Percentiles rank a stretch among this genome's conserved stretches.
Conservation (phyloP, 345 rosid species). For the Gossypioides kirkii region DNA sequence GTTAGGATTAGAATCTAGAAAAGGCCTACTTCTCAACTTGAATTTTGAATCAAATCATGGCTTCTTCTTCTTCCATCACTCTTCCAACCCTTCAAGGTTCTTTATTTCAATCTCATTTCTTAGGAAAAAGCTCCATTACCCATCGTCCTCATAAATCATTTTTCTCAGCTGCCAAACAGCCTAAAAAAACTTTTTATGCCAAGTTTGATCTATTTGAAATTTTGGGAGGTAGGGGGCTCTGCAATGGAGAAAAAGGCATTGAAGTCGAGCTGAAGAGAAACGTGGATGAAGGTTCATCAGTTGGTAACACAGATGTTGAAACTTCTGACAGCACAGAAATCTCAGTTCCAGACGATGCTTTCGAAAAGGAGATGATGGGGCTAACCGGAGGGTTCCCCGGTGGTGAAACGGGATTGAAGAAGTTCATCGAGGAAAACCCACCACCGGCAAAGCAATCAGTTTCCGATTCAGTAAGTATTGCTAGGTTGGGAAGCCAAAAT, state of each 20-base stretch:
- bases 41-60: conserved; percentile 26
- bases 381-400: conserved; percentile 90
- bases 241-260: conserved; percentile 71
- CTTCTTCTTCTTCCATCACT: conserved; percentile 54
- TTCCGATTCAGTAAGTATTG: not conserved
- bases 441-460: not conserved
- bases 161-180: conserved; percentile 28
- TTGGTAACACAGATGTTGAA: conserved; percentile 11
- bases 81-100: conserved; percentile 40
- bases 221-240: conserved; percentile 87
- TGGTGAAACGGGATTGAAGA: conserved; percentile 64
- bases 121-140: conserved; percentile 30
- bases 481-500: not conserved
- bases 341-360: not conserved
- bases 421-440: conserved; percentile 53
- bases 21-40: not conserved
- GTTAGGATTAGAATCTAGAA: conserved; percentile 12
- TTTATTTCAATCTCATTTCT: conserved; percentile 34
- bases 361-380: conserved; percentile 51
- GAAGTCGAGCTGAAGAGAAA: conserved; percentile 56
- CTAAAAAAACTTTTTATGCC: conserved; percentile 25
- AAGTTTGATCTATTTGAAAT: conserved; percentile 61
- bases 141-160: conserved; percentile 27
- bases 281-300: conserved; percentile 17
- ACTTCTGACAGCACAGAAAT: not conserved